Conservation (phyloP, 164 flowering plant genomes). For the Vitis rotundifolia region DNA sequence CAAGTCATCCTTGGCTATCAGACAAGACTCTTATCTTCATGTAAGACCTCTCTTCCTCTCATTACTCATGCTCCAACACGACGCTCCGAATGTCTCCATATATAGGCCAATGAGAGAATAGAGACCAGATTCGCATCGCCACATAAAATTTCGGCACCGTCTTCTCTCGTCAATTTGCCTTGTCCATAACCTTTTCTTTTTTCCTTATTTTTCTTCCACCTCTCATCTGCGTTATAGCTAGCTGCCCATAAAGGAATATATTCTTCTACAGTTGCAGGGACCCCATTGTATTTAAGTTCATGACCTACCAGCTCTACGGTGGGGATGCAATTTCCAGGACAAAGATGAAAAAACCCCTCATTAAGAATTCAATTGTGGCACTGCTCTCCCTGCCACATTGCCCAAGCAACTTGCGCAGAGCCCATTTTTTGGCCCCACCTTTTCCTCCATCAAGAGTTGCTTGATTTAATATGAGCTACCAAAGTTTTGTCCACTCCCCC, state of each 20-base stretch:
- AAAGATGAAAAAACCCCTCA: too few relatives aligned
- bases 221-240: neutral
- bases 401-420: too few relatives aligned
- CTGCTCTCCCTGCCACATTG: too few relatives aligned
- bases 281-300: neutral
- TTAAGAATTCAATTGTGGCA: too few relatives aligned
- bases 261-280: conserved; percentile 6
- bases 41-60: conserved; percentile 44
- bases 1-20: conserved; percentile 72
- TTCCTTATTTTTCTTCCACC: neutral
- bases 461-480: too few relatives aligned
- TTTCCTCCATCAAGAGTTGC: too few relatives aligned
- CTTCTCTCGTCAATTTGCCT: too few relatives aligned
- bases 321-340: too few relatives aligned
- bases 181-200: too few relatives aligned
- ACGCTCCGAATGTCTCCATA: conserved; percentile 3
- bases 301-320: too few relatives aligned
- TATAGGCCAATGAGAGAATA: conserved; percentile 16
- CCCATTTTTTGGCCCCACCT: too few relatives aligned
- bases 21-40: conserved; percentile 49
- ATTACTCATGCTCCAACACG: neutral
- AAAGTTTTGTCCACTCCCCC: too few relatives aligned
- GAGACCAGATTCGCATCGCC: conserved; percentile 7
- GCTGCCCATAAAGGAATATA: conserved; percentile 15
- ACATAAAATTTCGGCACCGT: neutral